Percentiles rank a stretch among this genome's conserved stretches.
Conservation (phyloP, 495 filamentous ascomycete species). For the Daldinia bambusicola region DNA sequence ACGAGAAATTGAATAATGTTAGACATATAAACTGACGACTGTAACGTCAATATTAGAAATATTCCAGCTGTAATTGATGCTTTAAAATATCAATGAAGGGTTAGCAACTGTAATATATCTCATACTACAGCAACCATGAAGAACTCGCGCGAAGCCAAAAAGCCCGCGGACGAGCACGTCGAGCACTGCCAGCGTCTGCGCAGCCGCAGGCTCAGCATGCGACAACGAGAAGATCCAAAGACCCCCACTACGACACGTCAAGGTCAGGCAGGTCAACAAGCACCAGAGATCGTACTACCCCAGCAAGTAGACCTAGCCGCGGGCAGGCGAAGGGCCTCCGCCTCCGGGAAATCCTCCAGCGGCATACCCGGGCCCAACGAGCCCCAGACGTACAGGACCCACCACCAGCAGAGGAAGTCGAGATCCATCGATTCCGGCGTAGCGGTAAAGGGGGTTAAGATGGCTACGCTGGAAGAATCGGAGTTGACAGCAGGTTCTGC, state of each 20-base stretch:
- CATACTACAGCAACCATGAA: not conserved
- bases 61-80: too few relatives aligned
- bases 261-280: not conserved
- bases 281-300: not conserved
- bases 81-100: not conserved
- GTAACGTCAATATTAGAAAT: too few relatives aligned
- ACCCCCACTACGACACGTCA: not conserved
- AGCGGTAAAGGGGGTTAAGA: not conserved
- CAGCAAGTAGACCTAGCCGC: not conserved
- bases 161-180: not conserved
- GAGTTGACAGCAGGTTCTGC: not conserved
- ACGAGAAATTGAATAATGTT: not conserved
- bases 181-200: not conserved
- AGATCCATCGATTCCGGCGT: not conserved
- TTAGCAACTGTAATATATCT: not conserved
- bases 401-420: not conserved
- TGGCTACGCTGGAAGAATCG: not conserved
- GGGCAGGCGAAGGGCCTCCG: not conserved
- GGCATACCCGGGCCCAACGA: too few relatives aligned
- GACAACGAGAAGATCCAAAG: not conserved
- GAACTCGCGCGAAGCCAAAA: not conserved
- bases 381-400: too few relatives aligned
- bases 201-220: not conserved
- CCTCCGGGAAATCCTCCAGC: not conserved
- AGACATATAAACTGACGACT: too few relatives aligned